A percentile compares a stretch with the other conserved stretches of the same genome.
Evolutionary conservation across 805 yeast genomes (phyloP).

Genomic region (Kodamaea lidongshanica): DNA sequence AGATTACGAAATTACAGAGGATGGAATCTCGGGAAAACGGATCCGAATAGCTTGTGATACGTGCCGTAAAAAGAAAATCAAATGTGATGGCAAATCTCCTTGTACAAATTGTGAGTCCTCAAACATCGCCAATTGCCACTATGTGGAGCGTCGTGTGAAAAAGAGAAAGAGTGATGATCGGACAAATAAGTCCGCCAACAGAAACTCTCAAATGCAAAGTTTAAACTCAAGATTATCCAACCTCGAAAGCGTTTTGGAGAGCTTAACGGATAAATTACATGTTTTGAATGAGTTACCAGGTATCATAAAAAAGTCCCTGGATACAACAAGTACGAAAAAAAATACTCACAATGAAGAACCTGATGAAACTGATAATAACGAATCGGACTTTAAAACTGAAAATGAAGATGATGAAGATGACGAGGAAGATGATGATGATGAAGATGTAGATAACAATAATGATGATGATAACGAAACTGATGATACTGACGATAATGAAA

Average conservation of each 20-base stretch:
- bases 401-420: slow-evolving; percentile 2
- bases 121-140: slow-evolving; percentile 18
- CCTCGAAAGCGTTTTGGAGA: slow-evolving; percentile 17
- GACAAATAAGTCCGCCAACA: too few relatives aligned
- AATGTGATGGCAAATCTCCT: slow-evolving; percentile 27
- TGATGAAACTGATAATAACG: slow-evolving; percentile 3
- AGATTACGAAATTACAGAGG: too few relatives aligned
- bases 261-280: slow-evolving; percentile 18
- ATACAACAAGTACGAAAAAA: slow-evolving; percentile 2
- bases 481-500: not conserved
- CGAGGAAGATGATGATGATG: slow-evolving; percentile 8
- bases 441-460: slow-evolving; percentile 11
- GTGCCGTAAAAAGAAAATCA: slow-evolving; percentile 29
- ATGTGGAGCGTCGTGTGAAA: slow-evolving; percentile 15
- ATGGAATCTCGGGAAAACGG: slow-evolving; percentile 12
- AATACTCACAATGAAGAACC: slow-evolving; percentile 1
- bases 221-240: slow-evolving; percentile 18
- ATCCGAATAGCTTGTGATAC: slow-evolving; percentile 24
- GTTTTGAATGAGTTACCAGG: slow-evolving; percentile 1
- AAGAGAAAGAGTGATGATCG: slow-evolving; percentile 6
- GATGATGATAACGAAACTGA: slow-evolving; percentile 7
- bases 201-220: not conserved
- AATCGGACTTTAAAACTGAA: slow-evolving; percentile 1
- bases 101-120: slow-evolving; percentile 22
- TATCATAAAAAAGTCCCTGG: not conserved